phyloP scores from a whole-genome alignment of 2,329 filamentous ascomycete species.

The Atkinsonella texensis region DNA sequence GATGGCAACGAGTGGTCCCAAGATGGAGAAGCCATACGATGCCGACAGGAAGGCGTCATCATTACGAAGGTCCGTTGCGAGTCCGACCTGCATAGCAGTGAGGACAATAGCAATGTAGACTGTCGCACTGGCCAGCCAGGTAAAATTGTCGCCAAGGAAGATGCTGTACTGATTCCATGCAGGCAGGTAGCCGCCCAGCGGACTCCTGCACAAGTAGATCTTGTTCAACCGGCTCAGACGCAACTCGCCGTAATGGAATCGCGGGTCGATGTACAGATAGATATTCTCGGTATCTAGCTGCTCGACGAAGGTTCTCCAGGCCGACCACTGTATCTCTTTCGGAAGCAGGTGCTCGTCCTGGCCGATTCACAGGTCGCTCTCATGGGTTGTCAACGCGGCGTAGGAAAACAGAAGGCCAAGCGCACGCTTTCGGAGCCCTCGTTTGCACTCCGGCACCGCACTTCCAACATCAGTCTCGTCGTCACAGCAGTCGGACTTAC shows the following conservation, averaged over 20 bases:
- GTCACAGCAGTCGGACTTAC: neutral
- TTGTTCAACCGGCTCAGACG: constrained; percentile 28
- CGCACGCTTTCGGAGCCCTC: constrained; percentile 1
- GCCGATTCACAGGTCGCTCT: constrained; percentile 25
- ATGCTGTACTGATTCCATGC: constrained; percentile 21
- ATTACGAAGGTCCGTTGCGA: constrained; percentile 22
- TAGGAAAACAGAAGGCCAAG: constrained; percentile 8
- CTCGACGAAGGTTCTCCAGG: constrained; percentile 21
- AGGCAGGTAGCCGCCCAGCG: constrained; percentile 14
- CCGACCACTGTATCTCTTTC: constrained; percentile 19
- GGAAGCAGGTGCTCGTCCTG: constrained; percentile 21
- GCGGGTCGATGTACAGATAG: constrained; percentile 19
- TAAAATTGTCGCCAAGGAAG: constrained; percentile 31
- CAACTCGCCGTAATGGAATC: constrained; percentile 31
- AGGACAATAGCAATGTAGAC: constrained; percentile 33
- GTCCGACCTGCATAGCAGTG: constrained; percentile 37
- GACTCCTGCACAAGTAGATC: constrained; percentile 21
- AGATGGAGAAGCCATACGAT: constrained; percentile 34
- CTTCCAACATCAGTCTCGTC: neutral
- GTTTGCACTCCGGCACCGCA: neutral
- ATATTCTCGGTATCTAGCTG: constrained; percentile 19
- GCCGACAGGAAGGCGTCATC: constrained; percentile 29
- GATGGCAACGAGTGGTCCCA: constrained; percentile 23
- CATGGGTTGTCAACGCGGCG: constrained; percentile 14
- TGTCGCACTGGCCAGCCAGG: constrained; percentile 25